Base-by-base conservation (phyloP, 768 basidiomycete genomes). In the Podaxis sp. region DNA sequence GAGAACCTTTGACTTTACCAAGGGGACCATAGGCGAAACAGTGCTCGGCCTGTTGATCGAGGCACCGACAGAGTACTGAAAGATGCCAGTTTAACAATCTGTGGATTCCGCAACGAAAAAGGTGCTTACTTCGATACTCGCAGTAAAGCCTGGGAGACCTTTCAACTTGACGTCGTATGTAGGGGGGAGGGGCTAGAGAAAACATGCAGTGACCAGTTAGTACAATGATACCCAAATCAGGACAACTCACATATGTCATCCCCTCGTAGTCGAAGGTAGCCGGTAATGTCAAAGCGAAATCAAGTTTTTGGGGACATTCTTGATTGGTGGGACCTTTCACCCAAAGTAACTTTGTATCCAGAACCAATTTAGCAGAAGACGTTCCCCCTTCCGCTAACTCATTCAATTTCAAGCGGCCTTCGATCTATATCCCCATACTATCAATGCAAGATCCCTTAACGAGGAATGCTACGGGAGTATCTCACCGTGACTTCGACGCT, bases 141-240 rank as follows among this genome's bases (percentile, higher is more conserved):
- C 89, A 15, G 78, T 76, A 68, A 92, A 91, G 1, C 90, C 91
- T 9, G 90, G 90, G 6, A 91, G 71, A 2, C 90, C 90, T 12
- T 83, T 81, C 17, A 92, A 75, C 65, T 86, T 88, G 15, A 87
- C 84, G 61, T 85, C 78, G 64, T 85, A 87, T 12, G 84, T 89
- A 0, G 90, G 91, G 22, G 90, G 90, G 24, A 93, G 76, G 49
- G 84, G 78, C 90, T 91, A 59, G 36, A 60, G 33, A 51, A 37
- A 43, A 63, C 51, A 58, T 63, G 33, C 68, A 29, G n/a, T 58
- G 29, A 57, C 19, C 15, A 17, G 25, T 24, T 24, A 63, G 33
- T 33, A 33, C 8, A 40, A 4, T 59, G 25, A 50, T 36, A 51
- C 17, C 7, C 19, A 15, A 37, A 9, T n/a, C 13, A 58, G 7